A percentile compares a stretch with the other conserved stretches of the same genome.
Conservation (phyloP, 768 basidiomycete genomes). For the Antrodiella citrinella region DNA sequence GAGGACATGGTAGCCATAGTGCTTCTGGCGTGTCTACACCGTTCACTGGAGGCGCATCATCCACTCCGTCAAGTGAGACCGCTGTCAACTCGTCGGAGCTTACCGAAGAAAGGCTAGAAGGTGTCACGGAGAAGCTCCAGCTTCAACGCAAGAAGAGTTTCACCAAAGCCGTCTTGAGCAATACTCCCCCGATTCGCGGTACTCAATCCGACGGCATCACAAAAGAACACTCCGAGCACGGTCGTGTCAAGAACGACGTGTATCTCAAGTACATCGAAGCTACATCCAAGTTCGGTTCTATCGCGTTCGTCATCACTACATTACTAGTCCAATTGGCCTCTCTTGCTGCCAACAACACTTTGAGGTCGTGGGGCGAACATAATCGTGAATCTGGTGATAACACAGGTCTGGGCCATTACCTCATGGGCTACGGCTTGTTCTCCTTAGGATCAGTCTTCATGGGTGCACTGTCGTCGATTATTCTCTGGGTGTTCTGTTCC, state of each 20-base stretch:
- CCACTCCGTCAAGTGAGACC: constrained; percentile 10
- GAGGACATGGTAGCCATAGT: constrained; percentile 18
- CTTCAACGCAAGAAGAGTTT: constrained; percentile 47
- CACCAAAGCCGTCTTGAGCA: constrained; percentile 42
- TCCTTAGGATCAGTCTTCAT: constrained; percentile 50
- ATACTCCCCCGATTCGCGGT: constrained; percentile 29
- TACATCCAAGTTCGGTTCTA: constrained; percentile 67
- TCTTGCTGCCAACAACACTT: constrained; percentile 52
- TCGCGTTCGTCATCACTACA: constrained; percentile 43
- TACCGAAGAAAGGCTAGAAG: constrained; percentile 20
- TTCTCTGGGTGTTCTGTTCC: constrained; percentile 74
- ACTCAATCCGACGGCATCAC: constrained; percentile 38
- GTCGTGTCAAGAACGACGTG: constrained; percentile 69
- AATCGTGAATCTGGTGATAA: constrained; percentile 57
- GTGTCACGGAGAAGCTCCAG: constrained; percentile 52
- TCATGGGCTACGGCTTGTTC: constrained; percentile 61
- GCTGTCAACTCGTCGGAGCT: constrained; percentile 16
- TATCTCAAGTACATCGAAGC: constrained; percentile 75
- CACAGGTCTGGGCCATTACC: constrained; percentile 45
- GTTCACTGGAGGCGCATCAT: constrained; percentile 19
- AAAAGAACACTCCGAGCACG: constrained; percentile 73
- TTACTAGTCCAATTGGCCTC: constrained; percentile 48
- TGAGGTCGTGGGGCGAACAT: constrained; percentile 80
- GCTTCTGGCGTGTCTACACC: constrained; percentile 23
- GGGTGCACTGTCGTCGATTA: constrained; percentile 45